Base-by-base conservation (phyloP, 768 basidiomycete genomes). In the Pisolithus marmoratus region DNA sequence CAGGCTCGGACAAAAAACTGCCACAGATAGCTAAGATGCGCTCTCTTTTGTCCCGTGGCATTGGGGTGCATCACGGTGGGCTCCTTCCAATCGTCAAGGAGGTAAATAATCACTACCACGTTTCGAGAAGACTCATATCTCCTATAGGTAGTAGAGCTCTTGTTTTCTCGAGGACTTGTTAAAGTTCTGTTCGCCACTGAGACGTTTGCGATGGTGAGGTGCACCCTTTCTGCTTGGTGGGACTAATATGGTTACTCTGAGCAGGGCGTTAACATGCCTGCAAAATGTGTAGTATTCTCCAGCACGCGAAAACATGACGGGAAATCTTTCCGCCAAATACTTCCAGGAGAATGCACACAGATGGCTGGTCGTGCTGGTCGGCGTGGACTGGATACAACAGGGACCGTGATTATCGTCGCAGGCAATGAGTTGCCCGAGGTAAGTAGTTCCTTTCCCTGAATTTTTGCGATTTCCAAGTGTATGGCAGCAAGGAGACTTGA, bases 221-320 rank as follows among this genome's bases (percentile, higher is more conserved):
- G 9, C 23, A 8, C 5, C 23, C n/a, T 38, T 29, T 29, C 53
- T 54, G 9, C 48, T 51, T 20, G 20, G 48, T 54, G 48, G 54
- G 24, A 50, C 54, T 55, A 50, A 62, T 20, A 17, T 22, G 27
- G 49, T 31, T 53, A 26, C 17, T 38, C 52, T 47, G 22, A 49
- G 8, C 54, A 97, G 94, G 96, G 96, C 46, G 96, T 99, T 50
- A 99, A 99, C 69, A 99, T 99, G 96, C 96, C 96, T 19, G 92
- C 96, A 2, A 88, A 84, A 75, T 94, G 87, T 60, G 96, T 99
- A 4, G 96, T 97, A 7, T 99, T 97, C 69, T 94, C 96, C 4
- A 84, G 81, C 42, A 94, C 89, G 48, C 80, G 93, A 42, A 99
- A 99, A 65, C 95, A 98, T 63, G 96, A 99, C 58, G 96, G 96